These are phyloP conservation scores for Phytophthora megakarya DNA, from an alignment of 352 stramenopile genomes.

Conservation along the genomic window DNA sequence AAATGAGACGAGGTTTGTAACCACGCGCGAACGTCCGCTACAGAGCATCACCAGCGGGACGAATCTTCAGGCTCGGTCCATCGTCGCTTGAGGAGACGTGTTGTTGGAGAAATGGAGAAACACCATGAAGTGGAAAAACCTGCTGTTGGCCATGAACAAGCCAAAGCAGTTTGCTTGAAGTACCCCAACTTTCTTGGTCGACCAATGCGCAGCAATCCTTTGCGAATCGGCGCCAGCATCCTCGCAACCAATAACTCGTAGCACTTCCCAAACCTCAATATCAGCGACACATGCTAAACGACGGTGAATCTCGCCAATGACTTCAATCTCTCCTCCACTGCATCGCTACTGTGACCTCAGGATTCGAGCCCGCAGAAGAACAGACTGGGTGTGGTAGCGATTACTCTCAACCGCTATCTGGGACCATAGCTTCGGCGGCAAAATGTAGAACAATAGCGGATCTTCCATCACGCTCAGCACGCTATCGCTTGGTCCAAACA, in stretches of 20 bases:
- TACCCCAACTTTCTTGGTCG: neutral
- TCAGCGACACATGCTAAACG: too few species aligned
- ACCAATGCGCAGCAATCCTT: neutral
- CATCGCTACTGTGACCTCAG: too few species aligned
- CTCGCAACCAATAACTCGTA: neutral
- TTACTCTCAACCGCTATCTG: too few species aligned
- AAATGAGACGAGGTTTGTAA: neutral
- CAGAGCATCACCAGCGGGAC: neutral
- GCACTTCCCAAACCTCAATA: too few species aligned
- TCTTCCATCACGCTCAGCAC: neutral
- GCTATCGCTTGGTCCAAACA: neutral
- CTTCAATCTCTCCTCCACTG: too few species aligned
- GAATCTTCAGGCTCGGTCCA: neutral
- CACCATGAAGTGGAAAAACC: constrained; percentile 2
- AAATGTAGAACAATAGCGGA: neutral
- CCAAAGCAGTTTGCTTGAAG: neutral
- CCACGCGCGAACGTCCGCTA: neutral
- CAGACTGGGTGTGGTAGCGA: too few species aligned
- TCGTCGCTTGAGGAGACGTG: neutral
- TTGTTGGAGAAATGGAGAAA: constrained; percentile 1
- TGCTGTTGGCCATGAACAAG: constrained; percentile 1
- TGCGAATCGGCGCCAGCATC: neutral
- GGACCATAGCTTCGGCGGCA: neutral
- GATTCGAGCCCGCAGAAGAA: too few species aligned
- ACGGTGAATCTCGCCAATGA: too few species aligned